Base-by-base conservation (phyloP, 2,329 filamentous ascomycete genomes). In the Cordyceps farinosa region DNA sequence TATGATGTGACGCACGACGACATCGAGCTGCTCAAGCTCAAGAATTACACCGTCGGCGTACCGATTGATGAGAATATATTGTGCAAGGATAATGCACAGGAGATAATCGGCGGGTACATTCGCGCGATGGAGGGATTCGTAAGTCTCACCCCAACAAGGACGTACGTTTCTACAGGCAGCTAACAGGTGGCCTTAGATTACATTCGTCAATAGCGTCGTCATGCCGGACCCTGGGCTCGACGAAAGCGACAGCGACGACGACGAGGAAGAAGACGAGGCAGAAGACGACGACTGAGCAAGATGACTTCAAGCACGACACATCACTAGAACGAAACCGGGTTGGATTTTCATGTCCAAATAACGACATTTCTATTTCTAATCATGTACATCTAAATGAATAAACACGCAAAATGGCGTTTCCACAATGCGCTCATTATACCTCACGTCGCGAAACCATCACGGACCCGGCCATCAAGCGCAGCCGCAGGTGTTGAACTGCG, bases 21-120 rank as follows among this genome's bases (percentile, higher is more conserved):
- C 68, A 92, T 97, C 70, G 86, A 88, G 62, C 82, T 97, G 59
- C 80, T 97, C 62, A 90, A 92, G 69, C 81, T 97, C 71, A 84
- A 87, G 65, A 95, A 88, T 74, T 97, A 90, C 73, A 93, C 90
- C 0, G 76, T 96, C 29, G 83, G 86, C 44, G 87, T 81, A 64
- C 86, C 86, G 71, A 76, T 97, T 42, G 73, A 81, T 13, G 91
- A 93, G 69, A 75, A 81, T 10, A 80, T 90, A 54, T 80, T 96
- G 27, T 79, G 87, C 42, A 80, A 82, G 52, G 77, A 84, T 53
- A 79, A 86, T 70, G 86, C 85, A 17, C 83, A 92, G 75, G 83
- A 87, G 36, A 84, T 84, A 70, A 81, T 97, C 59, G 80, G 82
- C 58, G 80, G 84, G 45, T 76, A 92, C 29, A 78, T 97, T 67